Evolutionary conservation across 2,329 filamentous ascomycete genomes (phyloP), one percentile per base, ranked within the genome.

Genomic region (Esteya vermicola): DNA sequence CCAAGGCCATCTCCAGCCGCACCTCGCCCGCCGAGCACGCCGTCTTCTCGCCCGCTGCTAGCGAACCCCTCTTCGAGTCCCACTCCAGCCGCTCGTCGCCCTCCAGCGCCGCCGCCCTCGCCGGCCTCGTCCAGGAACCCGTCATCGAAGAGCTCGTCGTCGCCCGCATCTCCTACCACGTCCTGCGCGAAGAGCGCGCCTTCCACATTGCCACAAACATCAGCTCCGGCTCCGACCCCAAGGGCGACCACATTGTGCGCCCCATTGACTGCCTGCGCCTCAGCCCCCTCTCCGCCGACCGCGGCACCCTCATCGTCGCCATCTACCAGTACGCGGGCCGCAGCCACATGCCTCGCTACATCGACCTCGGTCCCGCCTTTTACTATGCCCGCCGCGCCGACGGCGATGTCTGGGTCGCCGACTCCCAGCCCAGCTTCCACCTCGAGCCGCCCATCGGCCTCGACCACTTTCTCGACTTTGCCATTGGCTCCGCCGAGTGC

Each of bases 401-500:
- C 4, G 69, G 65, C 26, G 72, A 75, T 39, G 57, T 57, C 20
- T 70, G 65, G 49, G 62, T 67, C 28, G 60, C 61, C 1, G 55
- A 62, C 42, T 59, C 58, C 27, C 64, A 59, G 30, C 26, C 33
- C 4, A 55, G 63, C 28, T 63, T 65, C 28, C 59, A 57, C 3
- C 64, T 76, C 1, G 65, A 65, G 16, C 66, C 72, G 16, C 71
- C 75, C 28, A 76, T 91, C 33, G 76, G 79, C 34, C 63, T 95
- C 6, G 69, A 81, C 35, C 68, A 75, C 14, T 95, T 95, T 52
- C 69, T 96, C 22, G 81, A 93, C 52, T 95, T 95, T 54, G 89
- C 88, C 23, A 84, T 94, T 43, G 88, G 88, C 20, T 83, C 88
- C 2, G 75, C 82, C 6, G 76, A 93, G 56, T 93, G 85, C 53